A percentile compares a stretch with the other conserved stretches of the same genome.
Evolutionary conservation across 2,329 filamentous ascomycete species (phyloP).

Genomic region (Nemania diffusa): DNA sequence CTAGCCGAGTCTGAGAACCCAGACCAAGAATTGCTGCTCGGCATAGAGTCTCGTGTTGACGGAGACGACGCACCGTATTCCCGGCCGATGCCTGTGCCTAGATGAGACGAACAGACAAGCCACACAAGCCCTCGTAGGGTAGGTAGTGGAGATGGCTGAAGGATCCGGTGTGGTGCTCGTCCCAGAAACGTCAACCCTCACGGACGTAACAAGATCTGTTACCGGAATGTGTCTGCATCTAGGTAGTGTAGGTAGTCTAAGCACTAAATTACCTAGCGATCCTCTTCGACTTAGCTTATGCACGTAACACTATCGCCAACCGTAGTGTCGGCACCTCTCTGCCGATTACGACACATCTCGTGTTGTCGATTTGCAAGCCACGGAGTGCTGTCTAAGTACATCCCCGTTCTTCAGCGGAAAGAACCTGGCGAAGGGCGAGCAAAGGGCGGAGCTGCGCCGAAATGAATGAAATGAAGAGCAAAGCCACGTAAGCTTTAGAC

Average conservation of each 20-base stretch:
- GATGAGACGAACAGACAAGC: neutral
- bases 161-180: constrained; percentile 26
- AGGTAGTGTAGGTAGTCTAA: neutral
- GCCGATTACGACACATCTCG: constrained; percentile 30
- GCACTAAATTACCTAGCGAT: neutral
- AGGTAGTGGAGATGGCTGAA: constrained; percentile 18
- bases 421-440: neutral
- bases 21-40: neutral
- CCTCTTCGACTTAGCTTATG: constrained; percentile 26
- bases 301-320: constrained; percentile 27
- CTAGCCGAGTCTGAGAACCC: neutral
- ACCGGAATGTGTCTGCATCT: constrained; percentile 9
- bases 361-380: neutral
- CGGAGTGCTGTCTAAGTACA: neutral
- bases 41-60: constrained; percentile 9
- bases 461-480: neutral
- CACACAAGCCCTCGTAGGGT: constrained; percentile 8
- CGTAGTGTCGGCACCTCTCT: constrained; percentile 31
- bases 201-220: constrained; percentile 22
- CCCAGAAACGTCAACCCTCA: constrained; percentile 1
- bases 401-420: constrained; percentile 13
- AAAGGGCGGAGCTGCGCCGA: neutral
- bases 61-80: constrained; percentile 31
- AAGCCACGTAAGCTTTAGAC: constrained; percentile 26
- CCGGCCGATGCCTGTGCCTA: constrained; percentile 18